Conservation (phyloP, 345 rosid species). For the Pistacia atlantica region DNA sequence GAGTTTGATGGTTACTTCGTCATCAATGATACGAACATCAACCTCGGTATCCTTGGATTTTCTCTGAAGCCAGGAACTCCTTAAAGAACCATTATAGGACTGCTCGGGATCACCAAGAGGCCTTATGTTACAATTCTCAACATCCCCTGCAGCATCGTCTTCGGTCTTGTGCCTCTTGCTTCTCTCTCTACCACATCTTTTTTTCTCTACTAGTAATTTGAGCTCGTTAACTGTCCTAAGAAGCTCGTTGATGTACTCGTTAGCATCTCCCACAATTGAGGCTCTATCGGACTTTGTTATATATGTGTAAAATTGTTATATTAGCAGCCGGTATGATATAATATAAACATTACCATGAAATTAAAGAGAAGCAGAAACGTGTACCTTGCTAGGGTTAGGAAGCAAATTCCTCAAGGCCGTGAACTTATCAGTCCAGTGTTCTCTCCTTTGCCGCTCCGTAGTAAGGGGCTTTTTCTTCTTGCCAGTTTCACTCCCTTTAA, state of each 20-base stretch:
- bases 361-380: background rate
- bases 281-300: slow-evolving; percentile 71
- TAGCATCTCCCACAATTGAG: slow-evolving; percentile 80
- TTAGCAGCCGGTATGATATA: background rate
- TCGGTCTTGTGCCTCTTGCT: slow-evolving; percentile 48
- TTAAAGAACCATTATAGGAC: slow-evolving; percentile 50
- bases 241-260: slow-evolving; percentile 74
- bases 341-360: background rate
- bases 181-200: slow-evolving; percentile 60
- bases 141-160: slow-evolving; percentile 43
- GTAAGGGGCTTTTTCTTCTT: slow-evolving; percentile 60
- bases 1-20: slow-evolving; percentile 85
- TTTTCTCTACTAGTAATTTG: slow-evolving; percentile 70
- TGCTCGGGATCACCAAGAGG: slow-evolving; percentile 48
- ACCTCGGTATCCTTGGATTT: slow-evolving; percentile 84
- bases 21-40: slow-evolving; percentile 81
- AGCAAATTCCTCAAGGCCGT: slow-evolving; percentile 56
- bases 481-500: slow-evolving; percentile 46
- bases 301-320: background rate
- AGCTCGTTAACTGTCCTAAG: slow-evolving; percentile 70
- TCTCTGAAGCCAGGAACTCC: slow-evolving; percentile 91
- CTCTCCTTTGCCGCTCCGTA: slow-evolving; percentile 71
- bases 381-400: slow-evolving; percentile 80
- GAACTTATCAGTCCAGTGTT: slow-evolving; percentile 60
- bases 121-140: slow-evolving; percentile 46